Base-by-base conservation (phyloP, 106 monocot species). In the Triglochin maritima region DNA sequence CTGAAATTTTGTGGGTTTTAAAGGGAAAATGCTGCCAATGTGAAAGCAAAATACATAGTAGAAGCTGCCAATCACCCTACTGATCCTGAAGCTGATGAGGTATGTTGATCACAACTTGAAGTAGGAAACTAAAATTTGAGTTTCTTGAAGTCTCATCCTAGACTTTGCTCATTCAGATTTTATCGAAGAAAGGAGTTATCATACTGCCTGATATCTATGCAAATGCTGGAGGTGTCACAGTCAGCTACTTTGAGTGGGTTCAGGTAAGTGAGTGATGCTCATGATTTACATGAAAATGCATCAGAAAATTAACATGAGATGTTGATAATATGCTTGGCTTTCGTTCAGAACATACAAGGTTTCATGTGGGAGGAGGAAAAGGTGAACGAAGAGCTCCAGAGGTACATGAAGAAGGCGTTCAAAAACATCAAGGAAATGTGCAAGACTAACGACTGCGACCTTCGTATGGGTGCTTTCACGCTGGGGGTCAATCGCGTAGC, bases 201-300 rank as follows among this genome's bases (percentile, higher is more conserved):
- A 69, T 95, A 71, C 79, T 95, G 46, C 95, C 95, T 0, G 95
- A 95, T 76, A 95, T 95, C 41, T 90, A 83, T 67, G 90, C 90
- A 61, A 90, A 95, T 71, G 69, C 90, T 4, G 95, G 95, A 3
- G 95, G 95, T 6, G 90, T 95, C 5, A 85, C 73, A 41, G 95
- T 95, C 16, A 95, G 95, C 69, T 94, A 94, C 56, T 94, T 94
- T 57, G 94, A 94, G 77, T 89, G 94, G 94, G 94, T 94, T 74
- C 93, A 93, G 89, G 93, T 93, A 74, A 49, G 42, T 46, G 11
- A 59, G 2, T 5, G 3, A 7, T 9, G 2, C 4, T 73, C 29
- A 29, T 29, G 29, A 29, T 29, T 29, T 29, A 29, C 29, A 29
- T 29, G 29, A 29, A 29, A 29, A 29, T 29, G 29, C 29, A 29